Conservation (phyloP, 768 basidiomycete genomes). For the Phlebiopsis flavidoalba region DNA sequence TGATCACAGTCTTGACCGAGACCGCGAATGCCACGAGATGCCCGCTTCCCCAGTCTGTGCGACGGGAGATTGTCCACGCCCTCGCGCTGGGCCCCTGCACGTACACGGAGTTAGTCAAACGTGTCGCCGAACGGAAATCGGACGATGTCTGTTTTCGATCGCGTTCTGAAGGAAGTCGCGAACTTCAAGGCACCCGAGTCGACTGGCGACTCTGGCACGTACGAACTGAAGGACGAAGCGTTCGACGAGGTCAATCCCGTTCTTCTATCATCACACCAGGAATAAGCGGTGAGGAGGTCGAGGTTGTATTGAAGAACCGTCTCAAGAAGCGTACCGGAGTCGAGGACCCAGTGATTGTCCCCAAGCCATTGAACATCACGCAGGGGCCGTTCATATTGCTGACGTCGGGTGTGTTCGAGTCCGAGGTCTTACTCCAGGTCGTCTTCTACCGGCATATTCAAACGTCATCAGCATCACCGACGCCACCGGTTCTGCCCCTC, state of each 20-base stretch:
- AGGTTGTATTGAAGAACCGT: slow-evolving; percentile 63
- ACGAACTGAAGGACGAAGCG: slow-evolving; percentile 78
- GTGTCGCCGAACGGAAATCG: slow-evolving; percentile 83
- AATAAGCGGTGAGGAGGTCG: slow-evolving; percentile 93
- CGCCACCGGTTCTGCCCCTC: slow-evolving; percentile 51
- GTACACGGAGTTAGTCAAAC: slow-evolving; percentile 88
- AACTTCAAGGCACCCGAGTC: slow-evolving; percentile 79
- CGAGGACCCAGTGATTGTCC: slow-evolving; percentile 69
- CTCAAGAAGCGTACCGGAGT: slow-evolving; percentile 59
- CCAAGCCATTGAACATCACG: slow-evolving; percentile 59
- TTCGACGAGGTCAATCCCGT: slow-evolving; percentile 88
- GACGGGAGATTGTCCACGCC: slow-evolving; percentile 86
- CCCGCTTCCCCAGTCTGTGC: slow-evolving; percentile 56
- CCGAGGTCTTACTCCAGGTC: slow-evolving; percentile 69
- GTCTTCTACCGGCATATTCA: slow-evolving; percentile 80
- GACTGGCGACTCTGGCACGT: slow-evolving; percentile 75
- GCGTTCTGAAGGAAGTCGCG: slow-evolving; percentile 72
- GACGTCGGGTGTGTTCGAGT: slow-evolving; percentile 52
- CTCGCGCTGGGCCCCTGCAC: slow-evolving; percentile 84
- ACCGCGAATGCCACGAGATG: slow-evolving; percentile 66
- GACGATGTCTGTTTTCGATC: slow-evolving; percentile 82
- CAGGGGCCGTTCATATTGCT: slow-evolving; percentile 68
- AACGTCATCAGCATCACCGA: slow-evolving; percentile 67
- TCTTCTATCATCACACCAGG: slow-evolving; percentile 92
- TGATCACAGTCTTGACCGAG: slow-evolving; percentile 86